phyloP scores from a whole-genome alignment of 202 grass and related monocot species.

The Saccharum hybrid region DNA sequence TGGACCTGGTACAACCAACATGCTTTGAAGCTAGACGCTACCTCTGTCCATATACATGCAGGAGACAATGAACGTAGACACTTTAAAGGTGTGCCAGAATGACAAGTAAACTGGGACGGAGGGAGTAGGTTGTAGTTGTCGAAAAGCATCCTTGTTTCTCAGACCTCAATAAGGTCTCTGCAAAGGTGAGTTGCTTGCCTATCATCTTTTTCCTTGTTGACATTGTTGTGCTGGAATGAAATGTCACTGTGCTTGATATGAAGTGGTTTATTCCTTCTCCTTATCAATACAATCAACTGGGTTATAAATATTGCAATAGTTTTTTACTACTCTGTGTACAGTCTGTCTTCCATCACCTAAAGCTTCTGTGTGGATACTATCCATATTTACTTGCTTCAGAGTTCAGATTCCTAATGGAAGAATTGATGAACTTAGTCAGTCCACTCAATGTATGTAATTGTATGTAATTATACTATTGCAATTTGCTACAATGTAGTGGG shows the following conservation, averaged over 20 bases:
- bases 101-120: too few species aligned
- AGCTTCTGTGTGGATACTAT: not conserved
- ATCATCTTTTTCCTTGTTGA: slow-evolving; percentile 22
- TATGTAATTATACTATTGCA: not conserved
- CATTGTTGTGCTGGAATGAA: not conserved
- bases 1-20: too few species aligned
- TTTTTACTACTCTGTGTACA: not conserved
- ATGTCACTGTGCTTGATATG: not conserved
- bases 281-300: not conserved
- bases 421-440: slow-evolving; percentile 4
- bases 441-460: not conserved
- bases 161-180: not conserved
- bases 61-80: too few species aligned
- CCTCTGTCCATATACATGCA: too few species aligned
- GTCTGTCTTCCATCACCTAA: not conserved
- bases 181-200: not conserved
- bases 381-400: slow-evolving; percentile 10
- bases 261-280: not conserved
- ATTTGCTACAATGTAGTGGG: not conserved
- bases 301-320: not conserved
- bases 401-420: slow-evolving; percentile 17
- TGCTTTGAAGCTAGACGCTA: too few species aligned
- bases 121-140: not conserved
- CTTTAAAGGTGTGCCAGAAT: too few species aligned
- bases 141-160: not conserved